These are phyloP conservation scores for Pseudogymnoascus pannorum DNA, from an alignment of 2,329 filamentous ascomycete genomes.

Conservation along the genomic window DNA sequence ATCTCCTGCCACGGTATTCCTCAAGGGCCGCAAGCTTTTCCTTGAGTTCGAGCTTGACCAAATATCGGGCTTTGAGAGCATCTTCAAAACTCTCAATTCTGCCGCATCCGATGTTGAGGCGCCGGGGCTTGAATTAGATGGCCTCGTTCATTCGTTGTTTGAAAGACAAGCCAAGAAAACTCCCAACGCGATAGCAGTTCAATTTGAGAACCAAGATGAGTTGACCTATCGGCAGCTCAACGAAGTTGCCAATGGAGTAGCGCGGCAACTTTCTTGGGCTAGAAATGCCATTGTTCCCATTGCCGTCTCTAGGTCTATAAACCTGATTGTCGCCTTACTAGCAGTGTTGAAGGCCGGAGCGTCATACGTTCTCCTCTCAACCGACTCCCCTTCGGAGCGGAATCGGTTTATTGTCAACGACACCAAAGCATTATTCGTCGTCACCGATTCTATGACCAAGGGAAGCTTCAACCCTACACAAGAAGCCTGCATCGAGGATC, in stretches of 20 bases:
- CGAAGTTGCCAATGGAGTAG: not conserved
- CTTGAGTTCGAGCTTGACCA: conserved; percentile 3
- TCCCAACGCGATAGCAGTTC: not conserved
- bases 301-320: not conserved
- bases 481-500: not conserved
- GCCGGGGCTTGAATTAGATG: not conserved
- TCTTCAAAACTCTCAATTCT: not conserved
- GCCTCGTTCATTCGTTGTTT: conserved; percentile 1
- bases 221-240: conserved; percentile 1
- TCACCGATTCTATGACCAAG: not conserved
- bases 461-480: not conserved
- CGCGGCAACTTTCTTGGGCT: not conserved
- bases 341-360: conserved; percentile 9
- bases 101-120: not conserved
- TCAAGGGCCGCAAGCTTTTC: not conserved
- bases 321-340: conserved; percentile 6
- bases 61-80: not conserved
- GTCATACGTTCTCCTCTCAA: not conserved
- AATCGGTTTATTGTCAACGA: conserved; percentile 1
- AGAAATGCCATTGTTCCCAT: not conserved
- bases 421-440: not conserved
- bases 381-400: not conserved
- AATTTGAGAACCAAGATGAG: conserved; percentile 5
- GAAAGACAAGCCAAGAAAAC: not conserved
- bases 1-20: not conserved